Evolutionary conservation across 164 flowering plant species (phyloP).

Genomic region (Magnolia changhungtana): DNA sequence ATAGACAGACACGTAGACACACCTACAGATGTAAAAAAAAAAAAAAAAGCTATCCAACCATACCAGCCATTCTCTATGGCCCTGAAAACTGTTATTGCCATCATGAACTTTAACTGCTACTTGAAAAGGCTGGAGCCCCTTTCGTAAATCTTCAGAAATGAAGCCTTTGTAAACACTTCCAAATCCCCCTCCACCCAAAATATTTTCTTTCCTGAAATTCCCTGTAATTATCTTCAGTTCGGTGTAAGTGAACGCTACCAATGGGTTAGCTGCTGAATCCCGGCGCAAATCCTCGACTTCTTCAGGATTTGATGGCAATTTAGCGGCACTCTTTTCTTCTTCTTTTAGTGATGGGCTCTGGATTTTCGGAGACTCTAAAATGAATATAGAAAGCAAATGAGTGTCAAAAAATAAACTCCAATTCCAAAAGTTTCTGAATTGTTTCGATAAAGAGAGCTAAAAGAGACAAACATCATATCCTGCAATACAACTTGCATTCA

Average conservation of each 20-base stretch:
- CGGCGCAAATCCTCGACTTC: constrained; percentile 88
- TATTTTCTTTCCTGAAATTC: constrained; percentile 68
- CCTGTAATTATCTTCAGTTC: constrained; percentile 68
- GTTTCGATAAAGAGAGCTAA: no score
- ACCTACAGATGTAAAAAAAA: background rate
- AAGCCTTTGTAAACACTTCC: constrained; percentile 90
- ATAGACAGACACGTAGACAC: no score
- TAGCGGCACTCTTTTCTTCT: constrained; percentile 1
- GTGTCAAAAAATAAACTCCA: no score
- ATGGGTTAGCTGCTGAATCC: constrained; percentile 65
- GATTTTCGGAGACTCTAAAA: constrained; percentile 18
- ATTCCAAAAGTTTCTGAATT: no score
- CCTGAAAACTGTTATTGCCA: constrained; percentile 88
- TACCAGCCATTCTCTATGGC: constrained; percentile 99
- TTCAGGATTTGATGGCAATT: constrained; percentile 80
- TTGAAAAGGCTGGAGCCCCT: constrained; percentile 52
- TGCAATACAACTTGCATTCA: no score
- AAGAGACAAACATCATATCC: no score
- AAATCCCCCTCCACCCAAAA: constrained; percentile 96
- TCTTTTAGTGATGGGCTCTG: constrained; percentile 3
- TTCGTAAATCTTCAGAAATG: constrained; percentile 50
- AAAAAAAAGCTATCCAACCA: background rate
- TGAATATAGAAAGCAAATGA: background rate
- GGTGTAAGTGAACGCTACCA: constrained; percentile 64
- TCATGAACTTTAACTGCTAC: constrained; percentile 98